A percentile compares a stretch with the other conserved stretches of the same genome.
Conservation (phyloP, 1,284 basidiomycete species). For the Leccinum variabile region DNA sequence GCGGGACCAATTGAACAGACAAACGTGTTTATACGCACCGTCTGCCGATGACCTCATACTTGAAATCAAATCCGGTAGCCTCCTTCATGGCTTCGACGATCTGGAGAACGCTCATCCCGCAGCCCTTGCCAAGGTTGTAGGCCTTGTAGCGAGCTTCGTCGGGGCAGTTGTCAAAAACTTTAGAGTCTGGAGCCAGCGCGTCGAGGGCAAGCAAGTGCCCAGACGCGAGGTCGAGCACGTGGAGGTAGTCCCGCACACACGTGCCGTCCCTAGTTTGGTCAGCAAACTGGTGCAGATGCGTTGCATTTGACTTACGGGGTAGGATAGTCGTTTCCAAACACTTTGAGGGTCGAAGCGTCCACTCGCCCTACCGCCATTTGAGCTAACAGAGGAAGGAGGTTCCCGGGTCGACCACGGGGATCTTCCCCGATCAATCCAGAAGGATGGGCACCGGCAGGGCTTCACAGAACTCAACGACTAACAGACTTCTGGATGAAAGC, state of each 20-base stretch:
- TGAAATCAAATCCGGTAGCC: constrained; percentile 86
- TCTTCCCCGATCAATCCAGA: constrained; percentile 97
- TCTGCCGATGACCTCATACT: constrained; percentile 87
- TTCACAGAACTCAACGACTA: constrained; percentile 34
- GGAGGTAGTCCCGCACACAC: constrained; percentile 97
- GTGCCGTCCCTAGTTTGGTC: constrained; percentile 78
- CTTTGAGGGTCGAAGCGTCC: constrained; percentile 78
- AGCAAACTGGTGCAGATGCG: neutral
- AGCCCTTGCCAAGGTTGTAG: constrained; percentile 95
- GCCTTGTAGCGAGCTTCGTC: constrained; percentile 76
- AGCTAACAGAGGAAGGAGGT: constrained; percentile 91
- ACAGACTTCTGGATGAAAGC: neutral
- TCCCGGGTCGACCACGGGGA: constrained; percentile 91
- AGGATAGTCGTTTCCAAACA: constrained; percentile 98
- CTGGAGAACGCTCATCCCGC: constrained; percentile 90
- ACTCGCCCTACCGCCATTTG: constrained; percentile 95
- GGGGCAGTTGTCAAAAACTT: constrained; percentile 52
- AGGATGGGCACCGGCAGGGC: constrained; percentile 95
- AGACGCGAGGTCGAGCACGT: constrained; percentile 92
- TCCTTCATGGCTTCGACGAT: constrained; percentile 96
- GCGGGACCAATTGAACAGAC: neutral
- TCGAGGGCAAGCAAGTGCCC: constrained; percentile 94
- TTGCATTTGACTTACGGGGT: constrained; percentile 63
- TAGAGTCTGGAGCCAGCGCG: constrained; percentile 70
- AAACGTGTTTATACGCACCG: constrained; percentile 53